Base-by-base conservation (phyloP, 2,329 filamentous ascomycete genomes). In the Rhynchosporium secalis region DNA sequence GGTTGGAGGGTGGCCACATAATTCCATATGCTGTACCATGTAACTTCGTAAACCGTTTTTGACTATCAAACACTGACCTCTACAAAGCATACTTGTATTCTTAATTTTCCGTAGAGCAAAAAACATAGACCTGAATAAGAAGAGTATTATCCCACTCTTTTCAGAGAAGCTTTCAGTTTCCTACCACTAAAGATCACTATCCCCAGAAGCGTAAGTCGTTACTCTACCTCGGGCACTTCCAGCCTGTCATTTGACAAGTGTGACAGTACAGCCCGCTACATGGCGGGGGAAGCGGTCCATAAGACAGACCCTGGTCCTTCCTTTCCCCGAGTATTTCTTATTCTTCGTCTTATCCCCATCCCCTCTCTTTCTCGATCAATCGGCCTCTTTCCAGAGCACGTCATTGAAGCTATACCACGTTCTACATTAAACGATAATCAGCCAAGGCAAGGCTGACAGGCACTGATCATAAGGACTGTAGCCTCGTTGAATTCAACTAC, bases 311-410 rank as follows among this genome's bases (percentile, higher is more conserved):
- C 58, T 33, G 54, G 43, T 49, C 51, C 43, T 46, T 46, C n/a
- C 43, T 10, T 46, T n/a, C 43, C 43, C 51, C 54, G 7, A n/a
- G 13, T 10, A 49, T 40, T 38, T 33, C 26, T 55, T 52, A 49
- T 20, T 41, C 45, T 61, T 56, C 36, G 13, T 38, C 29, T 12
- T 31, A n/a, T 26, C 29, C 40, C 51, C 4, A 40, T 33, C 28
- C n/a, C 38, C n/a, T 7, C 36, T 51, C n/a, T 51, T 13, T 36
- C 49, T 29, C 31, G 38, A 55, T 45, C 58, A 60, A 47, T 61
- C 57, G 54, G 47, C 31, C 48, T 26, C 12, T 36, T 49, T 64
- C 56, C 61, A 29, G 56, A 60, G 57, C 52, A 61, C 62, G 59
- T 60, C 59, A 62, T 64, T 58, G 56, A 58, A 46, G 43, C 56